A percentile compares a stretch with the other conserved stretches of the same genome.
Evolutionary conservation across 805 yeast species (phyloP).

Genomic region (Ogataea siamensis): DNA sequence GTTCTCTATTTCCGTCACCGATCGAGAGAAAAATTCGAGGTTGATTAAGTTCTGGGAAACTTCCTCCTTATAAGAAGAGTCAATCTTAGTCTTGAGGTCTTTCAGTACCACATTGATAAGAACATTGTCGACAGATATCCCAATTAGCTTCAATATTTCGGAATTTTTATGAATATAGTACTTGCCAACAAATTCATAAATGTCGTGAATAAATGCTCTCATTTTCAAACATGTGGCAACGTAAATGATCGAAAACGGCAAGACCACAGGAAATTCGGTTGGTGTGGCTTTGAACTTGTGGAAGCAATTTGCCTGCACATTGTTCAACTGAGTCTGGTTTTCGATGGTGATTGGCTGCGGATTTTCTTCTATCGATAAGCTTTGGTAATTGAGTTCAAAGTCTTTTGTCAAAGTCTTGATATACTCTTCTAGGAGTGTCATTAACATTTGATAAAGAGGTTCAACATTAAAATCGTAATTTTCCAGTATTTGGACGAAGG

Average conservation of each 20-base stretch:
- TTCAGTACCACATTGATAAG: slow-evolving; percentile 64
- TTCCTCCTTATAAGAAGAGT: slow-evolving; percentile 80
- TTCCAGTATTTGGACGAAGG: slow-evolving; percentile 73
- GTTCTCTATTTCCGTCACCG: slow-evolving; percentile 67
- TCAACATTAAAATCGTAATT: slow-evolving; percentile 60
- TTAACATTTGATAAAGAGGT: slow-evolving; percentile 60
- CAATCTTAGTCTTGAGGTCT: slow-evolving; percentile 58
- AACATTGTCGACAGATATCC: slow-evolving; percentile 65
- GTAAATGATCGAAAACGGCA: slow-evolving; percentile 88
- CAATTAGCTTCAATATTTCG: slow-evolving; percentile 56
- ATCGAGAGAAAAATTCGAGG: slow-evolving; percentile 78
- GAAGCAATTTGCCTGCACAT: slow-evolving; percentile 47
- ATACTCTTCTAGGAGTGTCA: slow-evolving; percentile 56
- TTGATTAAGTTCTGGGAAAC: slow-evolving; percentile 86
- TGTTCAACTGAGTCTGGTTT: slow-evolving; percentile 55
- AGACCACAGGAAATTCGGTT: slow-evolving; percentile 52
- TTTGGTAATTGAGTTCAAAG: slow-evolving; percentile 60
- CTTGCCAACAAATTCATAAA: slow-evolving; percentile 61
- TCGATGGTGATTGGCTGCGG: slow-evolving; percentile 82
- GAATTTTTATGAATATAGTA: slow-evolving; percentile 64
- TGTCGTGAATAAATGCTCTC: slow-evolving; percentile 60
- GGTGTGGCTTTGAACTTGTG: slow-evolving; percentile 24
- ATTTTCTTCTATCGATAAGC: slow-evolving; percentile 71
- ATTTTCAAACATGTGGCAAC: slow-evolving; percentile 82
- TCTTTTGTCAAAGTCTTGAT: slow-evolving; percentile 53